Percentiles rank a stretch among this genome's conserved stretches.
Evolutionary conservation across 768 basidiomycete genomes (phyloP).

Genomic region (Mycena chlorophos): DNA sequence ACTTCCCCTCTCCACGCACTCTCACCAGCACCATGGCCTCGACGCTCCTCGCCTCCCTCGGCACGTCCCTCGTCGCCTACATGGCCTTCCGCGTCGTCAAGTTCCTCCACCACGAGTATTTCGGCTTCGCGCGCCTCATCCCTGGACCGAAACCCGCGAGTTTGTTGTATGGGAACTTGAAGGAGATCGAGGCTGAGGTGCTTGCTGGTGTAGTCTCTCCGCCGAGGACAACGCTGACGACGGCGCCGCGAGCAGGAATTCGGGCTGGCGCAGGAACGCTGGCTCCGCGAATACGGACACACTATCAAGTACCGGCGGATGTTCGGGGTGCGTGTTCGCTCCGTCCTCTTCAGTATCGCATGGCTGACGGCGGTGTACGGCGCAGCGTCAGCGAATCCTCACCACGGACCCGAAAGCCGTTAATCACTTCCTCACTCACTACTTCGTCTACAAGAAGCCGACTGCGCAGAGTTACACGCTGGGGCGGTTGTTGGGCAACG

Average conservation of each 20-base stretch:
- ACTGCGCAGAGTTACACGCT: neutral
- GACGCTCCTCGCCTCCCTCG: neutral
- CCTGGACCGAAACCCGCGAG: neutral
- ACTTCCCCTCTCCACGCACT: no score
- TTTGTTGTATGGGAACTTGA: neutral
- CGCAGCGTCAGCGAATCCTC: neutral
- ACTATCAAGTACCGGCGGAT: slow-evolving; percentile 5
- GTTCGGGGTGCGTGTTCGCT: neutral
- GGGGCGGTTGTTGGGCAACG: neutral
- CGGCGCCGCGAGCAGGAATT: neutral
- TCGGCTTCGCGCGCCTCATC: neutral
- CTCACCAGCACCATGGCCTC: no score
- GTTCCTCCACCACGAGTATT: neutral
- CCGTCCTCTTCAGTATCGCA: neutral
- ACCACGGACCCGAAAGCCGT: neutral
- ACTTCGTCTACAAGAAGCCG: neutral
- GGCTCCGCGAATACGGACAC: slow-evolving; percentile 3
- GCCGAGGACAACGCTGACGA: neutral
- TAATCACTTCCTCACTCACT: neutral
- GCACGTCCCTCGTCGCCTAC: neutral
- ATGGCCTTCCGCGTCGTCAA: neutral
- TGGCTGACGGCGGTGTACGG: neutral
- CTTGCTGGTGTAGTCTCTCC: neutral
- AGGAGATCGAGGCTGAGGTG: neutral
- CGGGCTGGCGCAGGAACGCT: neutral